Evolutionary conservation across 345 rosid genomes (phyloP).

Genomic region (Raphanus raphanistrum): DNA sequence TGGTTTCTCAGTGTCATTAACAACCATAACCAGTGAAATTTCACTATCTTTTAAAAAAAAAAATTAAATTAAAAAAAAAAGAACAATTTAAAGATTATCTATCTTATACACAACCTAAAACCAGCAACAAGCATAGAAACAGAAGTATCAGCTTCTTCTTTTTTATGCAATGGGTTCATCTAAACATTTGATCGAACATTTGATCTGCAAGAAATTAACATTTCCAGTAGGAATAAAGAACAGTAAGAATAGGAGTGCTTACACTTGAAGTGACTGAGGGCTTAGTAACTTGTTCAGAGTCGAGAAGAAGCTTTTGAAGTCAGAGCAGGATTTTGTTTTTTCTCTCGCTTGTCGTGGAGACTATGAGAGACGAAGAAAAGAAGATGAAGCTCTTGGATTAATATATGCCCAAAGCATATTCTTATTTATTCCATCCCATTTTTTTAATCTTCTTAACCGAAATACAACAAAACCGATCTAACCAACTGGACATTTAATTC

Average conservation of each 20-base stretch:
- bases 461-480: not conserved
- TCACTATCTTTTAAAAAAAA: too few species aligned
- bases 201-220: not conserved
- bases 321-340: not conserved
- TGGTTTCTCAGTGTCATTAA: too few species aligned
- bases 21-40: too few species aligned
- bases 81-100: too few species aligned
- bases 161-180: not conserved
- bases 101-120: too few species aligned
- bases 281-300: not conserved
- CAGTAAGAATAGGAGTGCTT: not conserved
- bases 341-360: not conserved
- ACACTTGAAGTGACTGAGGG: not conserved
- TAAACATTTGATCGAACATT: not conserved
- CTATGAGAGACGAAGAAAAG: constrained; percentile 6
- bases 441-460: not conserved
- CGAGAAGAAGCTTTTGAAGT: constrained; percentile 24
- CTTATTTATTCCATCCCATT: constrained; percentile 22
- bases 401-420: constrained; percentile 31
- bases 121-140: not conserved
- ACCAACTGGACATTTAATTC: not conserved
- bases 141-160: not conserved
- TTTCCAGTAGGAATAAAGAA: not conserved
- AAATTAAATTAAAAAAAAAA: too few species aligned
- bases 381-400: not conserved